Percentiles rank a stretch among this genome's conserved stretches.
phyloP scores from a whole-genome alignment of 306 rosid species.

The Fragaria vesca region DNA sequence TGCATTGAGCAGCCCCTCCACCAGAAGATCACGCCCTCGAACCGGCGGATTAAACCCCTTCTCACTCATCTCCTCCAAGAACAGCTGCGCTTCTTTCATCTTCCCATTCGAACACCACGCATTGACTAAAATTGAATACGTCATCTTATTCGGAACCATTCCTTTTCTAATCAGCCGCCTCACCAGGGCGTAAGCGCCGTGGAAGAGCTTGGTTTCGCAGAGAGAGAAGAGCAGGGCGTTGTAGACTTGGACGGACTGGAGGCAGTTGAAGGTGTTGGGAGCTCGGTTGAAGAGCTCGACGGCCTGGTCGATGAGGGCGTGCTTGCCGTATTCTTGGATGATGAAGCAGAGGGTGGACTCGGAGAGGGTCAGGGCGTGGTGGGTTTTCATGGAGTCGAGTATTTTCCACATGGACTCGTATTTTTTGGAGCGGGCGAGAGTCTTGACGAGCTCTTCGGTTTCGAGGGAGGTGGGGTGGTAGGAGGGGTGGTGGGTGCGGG shows the following conservation, averaged over 20 bases:
- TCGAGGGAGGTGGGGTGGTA: constrained; percentile 82
- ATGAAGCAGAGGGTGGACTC: constrained; percentile 57
- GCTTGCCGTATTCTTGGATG: constrained; percentile 67
- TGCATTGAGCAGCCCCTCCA: constrained; percentile 74
- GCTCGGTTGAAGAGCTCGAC: constrained; percentile 67
- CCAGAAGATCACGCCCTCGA: constrained; percentile 85
- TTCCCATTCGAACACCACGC: constrained; percentile 90
- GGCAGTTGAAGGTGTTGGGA: constrained; percentile 41
- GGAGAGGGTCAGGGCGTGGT: constrained; percentile 48
- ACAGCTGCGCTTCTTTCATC: constrained; percentile 69
- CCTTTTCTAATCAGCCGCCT: constrained; percentile 71
- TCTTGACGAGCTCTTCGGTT: constrained; percentile 71
- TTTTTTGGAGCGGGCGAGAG: constrained; percentile 59
- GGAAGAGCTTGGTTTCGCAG: constrained; percentile 68
- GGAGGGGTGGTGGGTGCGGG: constrained; percentile 50
- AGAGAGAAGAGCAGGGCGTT: constrained; percentile 74
- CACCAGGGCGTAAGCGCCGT: constrained; percentile 75
- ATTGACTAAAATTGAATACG: constrained; percentile 64
- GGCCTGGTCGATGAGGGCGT: constrained; percentile 68
- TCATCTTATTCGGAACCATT: constrained; percentile 55
- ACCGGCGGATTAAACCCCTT: constrained; percentile 82
- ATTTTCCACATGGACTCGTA: constrained; percentile 85
- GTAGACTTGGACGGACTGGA: constrained; percentile 48
- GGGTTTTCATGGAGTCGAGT: constrained; percentile 55
- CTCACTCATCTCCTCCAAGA: constrained; percentile 70